These are phyloP conservation scores for Arabidopsis lyrata DNA, from an alignment of 441 rosid species.

Conservation along the genomic window DNA sequence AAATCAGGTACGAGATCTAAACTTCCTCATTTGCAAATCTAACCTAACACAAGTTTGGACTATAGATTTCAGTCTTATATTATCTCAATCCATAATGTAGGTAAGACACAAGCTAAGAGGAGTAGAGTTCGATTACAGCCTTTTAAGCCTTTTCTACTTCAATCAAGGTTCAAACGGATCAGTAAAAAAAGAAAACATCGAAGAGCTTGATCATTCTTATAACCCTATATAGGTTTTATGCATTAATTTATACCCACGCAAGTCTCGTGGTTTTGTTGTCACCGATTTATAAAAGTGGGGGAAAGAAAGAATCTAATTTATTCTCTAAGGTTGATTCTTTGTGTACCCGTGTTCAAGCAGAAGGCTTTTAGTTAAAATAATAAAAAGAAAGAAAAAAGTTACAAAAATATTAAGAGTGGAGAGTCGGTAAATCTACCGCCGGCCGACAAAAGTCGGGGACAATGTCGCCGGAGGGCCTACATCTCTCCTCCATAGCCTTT, in stretches of 20 bases:
- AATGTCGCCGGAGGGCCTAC: slow-evolving; percentile 50
- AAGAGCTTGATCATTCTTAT: slow-evolving; percentile 27
- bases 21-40: slow-evolving; percentile 8
- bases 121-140: slow-evolving; percentile 50
- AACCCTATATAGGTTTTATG: slow-evolving; percentile 21
- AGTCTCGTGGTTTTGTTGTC: slow-evolving; percentile 9
- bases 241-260: slow-evolving; percentile 30
- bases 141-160: slow-evolving; percentile 59
- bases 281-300: slow-evolving; percentile 10
- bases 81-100: slow-evolving; percentile 48
- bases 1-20: slow-evolving; percentile 56
- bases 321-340: slow-evolving; percentile 22
- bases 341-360: slow-evolving; percentile 15
- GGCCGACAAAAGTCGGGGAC: slow-evolving; percentile 60
- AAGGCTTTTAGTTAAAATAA: slow-evolving; percentile 16
- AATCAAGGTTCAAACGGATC: slow-evolving; percentile 59
- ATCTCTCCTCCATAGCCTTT: slow-evolving; percentile 45
- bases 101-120: slow-evolving; percentile 49
- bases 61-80: neutral
- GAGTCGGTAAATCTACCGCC: slow-evolving; percentile 65
- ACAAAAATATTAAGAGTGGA: slow-evolving; percentile 17
- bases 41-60: slow-evolving; percentile 3
- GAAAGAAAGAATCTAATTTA: slow-evolving; percentile 1
- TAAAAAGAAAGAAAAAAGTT: slow-evolving; percentile 1
- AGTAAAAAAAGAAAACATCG: slow-evolving; percentile 43